These are phyloP conservation scores for Elaeis oleifera DNA, from an alignment of 202 grass and related monocot species.

Conservation along the genomic window DNA sequence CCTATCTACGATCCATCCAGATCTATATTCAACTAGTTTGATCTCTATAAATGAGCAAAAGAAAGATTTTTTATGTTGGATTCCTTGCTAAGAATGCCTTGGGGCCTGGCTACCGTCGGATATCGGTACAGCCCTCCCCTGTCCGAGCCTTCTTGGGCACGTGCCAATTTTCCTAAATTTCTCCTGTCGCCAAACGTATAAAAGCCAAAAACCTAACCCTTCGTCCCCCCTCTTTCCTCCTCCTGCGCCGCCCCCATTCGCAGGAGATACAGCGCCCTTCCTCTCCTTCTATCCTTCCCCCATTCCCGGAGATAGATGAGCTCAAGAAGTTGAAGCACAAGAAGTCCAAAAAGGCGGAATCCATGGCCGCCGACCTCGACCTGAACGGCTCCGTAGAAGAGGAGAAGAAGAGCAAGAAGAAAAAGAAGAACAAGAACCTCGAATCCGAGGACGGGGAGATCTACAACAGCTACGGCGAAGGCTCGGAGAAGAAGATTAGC, in stretches of 20 bases:
- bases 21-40: too few species aligned
- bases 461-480: not conserved
- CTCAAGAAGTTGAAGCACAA: conserved; percentile 45
- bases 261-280: conserved; percentile 28
- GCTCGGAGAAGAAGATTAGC: conserved; percentile 39
- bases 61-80: too few species aligned
- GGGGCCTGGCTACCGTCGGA: too few species aligned
- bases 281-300: too few species aligned
- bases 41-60: too few species aligned
- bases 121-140: too few species aligned
- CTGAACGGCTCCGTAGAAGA: not conserved
- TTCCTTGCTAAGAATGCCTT: too few species aligned
- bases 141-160: too few species aligned
- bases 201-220: conserved; percentile 12
- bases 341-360: conserved; percentile 47
- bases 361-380: conserved; percentile 17
- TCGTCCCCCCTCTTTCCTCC: conserved; percentile 31
- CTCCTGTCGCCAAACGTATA: conserved; percentile 21
- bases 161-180: conserved; percentile 39
- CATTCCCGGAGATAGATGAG: conserved; percentile 30
- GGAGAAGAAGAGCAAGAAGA: conserved; percentile 9
- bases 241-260: conserved; percentile 27
- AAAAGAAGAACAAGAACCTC: not conserved
- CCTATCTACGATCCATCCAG: too few species aligned
- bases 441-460: not conserved